phyloP scores from a whole-genome alignment of 2,329 filamentous ascomycete species.

The Ceratocystiopsis brevicomis region DNA sequence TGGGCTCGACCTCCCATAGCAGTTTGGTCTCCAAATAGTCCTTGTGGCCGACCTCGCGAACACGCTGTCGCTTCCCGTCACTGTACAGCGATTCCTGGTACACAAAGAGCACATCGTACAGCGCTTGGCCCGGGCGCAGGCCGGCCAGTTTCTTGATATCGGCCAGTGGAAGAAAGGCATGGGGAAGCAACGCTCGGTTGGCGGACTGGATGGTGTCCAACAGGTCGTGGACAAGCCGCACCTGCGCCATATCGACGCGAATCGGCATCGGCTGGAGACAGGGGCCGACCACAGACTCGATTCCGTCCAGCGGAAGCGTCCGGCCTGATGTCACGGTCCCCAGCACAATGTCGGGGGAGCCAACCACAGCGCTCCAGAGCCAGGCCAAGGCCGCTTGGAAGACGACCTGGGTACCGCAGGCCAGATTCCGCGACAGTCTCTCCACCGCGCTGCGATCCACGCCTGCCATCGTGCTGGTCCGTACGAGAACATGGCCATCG shows the following conservation, averaged over 20 bases:
- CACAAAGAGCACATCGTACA: slow-evolving; percentile 67
- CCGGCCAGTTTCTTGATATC: slow-evolving; percentile 48
- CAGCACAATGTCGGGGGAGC: slow-evolving; percentile 47
- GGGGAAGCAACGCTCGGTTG: slow-evolving; percentile 45
- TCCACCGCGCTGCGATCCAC: slow-evolving; percentile 9
- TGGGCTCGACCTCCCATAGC: slow-evolving; percentile 58
- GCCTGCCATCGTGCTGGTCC: too few relatives aligned
- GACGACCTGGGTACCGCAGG: slow-evolving; percentile 46
- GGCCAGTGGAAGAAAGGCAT: slow-evolving; percentile 43
- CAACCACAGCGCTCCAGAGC: slow-evolving; percentile 45
- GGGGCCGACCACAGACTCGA: slow-evolving; percentile 62
- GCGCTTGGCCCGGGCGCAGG: slow-evolving; percentile 29
- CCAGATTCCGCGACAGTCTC: slow-evolving; percentile 19
- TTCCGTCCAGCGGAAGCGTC: slow-evolving; percentile 46
- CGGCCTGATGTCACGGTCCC: slow-evolving; percentile 71
- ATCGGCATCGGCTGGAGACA: slow-evolving; percentile 61
- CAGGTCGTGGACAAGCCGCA: slow-evolving; percentile 37
- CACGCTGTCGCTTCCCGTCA: slow-evolving; percentile 9
- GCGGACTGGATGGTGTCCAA: slow-evolving; percentile 42
- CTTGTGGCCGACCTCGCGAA: slow-evolving; percentile 38
- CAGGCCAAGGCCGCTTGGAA: slow-evolving; percentile 57
- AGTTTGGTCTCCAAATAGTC: slow-evolving; percentile 63
- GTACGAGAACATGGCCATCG: too few relatives aligned
- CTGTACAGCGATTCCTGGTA: slow-evolving; percentile 58
- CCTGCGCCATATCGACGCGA: slow-evolving; percentile 37